These are phyloP conservation scores for Ascoidea rubescens DNA, from an alignment of 805 yeast genomes.

Conservation along the genomic window DNA sequence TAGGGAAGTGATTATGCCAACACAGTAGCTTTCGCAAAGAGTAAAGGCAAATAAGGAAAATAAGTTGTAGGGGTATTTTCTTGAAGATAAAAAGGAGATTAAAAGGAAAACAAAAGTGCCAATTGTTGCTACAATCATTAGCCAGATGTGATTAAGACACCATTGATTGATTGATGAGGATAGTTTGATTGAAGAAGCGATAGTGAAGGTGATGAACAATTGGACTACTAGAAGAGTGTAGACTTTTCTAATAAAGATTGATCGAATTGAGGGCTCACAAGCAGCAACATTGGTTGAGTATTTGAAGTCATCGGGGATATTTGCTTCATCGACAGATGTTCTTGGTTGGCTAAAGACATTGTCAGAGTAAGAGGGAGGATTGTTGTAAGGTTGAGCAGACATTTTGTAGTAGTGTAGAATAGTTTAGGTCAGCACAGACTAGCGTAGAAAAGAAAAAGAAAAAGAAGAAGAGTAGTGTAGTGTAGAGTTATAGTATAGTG, in stretches of 20 bases:
- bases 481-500: not conserved
- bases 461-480: not conserved
- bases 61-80: constrained; percentile 56
- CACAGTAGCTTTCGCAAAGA: constrained; percentile 53
- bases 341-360: not conserved
- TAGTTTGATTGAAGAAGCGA: constrained; percentile 36
- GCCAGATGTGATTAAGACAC: constrained; percentile 45
- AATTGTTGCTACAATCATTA: constrained; percentile 38
- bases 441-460: not conserved
- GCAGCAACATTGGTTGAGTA: constrained; percentile 65
- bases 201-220: constrained; percentile 42
- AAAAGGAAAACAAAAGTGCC: constrained; percentile 54
- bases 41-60: constrained; percentile 54
- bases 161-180: constrained; percentile 33
- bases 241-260: constrained; percentile 65
- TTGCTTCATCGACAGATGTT: constrained; percentile 8
- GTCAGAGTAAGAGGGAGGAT: constrained; percentile 8
- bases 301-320: constrained; percentile 66
- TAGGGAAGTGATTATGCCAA: constrained; percentile 53
- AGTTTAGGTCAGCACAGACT: not conserved
- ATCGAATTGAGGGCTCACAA: constrained; percentile 64
- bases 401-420: not conserved
- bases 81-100: constrained; percentile 48
- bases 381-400: constrained; percentile 1
- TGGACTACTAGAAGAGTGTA: constrained; percentile 59